Base-by-base conservation (phyloP, 441 rosid species). In the Aquilaria agallochum region DNA sequence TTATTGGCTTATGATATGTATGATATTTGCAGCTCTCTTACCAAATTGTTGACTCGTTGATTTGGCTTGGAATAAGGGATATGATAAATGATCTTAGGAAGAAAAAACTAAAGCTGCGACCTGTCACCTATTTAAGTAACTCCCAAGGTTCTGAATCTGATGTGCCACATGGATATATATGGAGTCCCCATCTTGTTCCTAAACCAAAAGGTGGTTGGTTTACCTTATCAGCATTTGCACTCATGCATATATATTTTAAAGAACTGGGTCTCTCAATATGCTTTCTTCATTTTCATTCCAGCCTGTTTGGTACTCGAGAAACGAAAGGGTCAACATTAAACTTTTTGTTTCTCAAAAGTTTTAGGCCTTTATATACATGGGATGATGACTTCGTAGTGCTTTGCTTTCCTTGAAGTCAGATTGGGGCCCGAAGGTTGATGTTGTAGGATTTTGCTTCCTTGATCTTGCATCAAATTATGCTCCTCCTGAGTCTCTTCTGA, bases 161-260 rank as follows among this genome's bases (percentile, higher is more conserved):
- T 50, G 80, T 87, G 30, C 98, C 99, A 14, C 57, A 92, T 80
- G 99, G 98, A 70, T 95, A 95, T 64, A 92, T 95, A 78, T 95
- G 99, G 99, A 95, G 99, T 72, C 98, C 98, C 66, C 95, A 90
- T 63, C 98, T 90, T 64, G 98, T 90, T 68, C 99, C 99, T 53
- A 95, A 95, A 78, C 99, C 98, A 60, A 95, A 95, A 95, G 98
- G 98, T 95, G 74, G 58, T 55, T 54, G 44, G 55, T 62, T 50
- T 61, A 46, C 55, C 31, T 60, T 65, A 6, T 2, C 2, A 10
- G 45, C 9, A 40, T 10, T 40, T 40, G 0, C 2, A 50, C 53
- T 65, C 44, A 8, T 40, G 57, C 5, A 50, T 31, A 66, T n/a
- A 60, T 27, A 50, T 27, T 51, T 45, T 65, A 50, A n/a, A 52